phyloP scores from a whole-genome alignment of 1,284 basidiomycete genomes.

The Pisolithus thermaeus region DNA sequence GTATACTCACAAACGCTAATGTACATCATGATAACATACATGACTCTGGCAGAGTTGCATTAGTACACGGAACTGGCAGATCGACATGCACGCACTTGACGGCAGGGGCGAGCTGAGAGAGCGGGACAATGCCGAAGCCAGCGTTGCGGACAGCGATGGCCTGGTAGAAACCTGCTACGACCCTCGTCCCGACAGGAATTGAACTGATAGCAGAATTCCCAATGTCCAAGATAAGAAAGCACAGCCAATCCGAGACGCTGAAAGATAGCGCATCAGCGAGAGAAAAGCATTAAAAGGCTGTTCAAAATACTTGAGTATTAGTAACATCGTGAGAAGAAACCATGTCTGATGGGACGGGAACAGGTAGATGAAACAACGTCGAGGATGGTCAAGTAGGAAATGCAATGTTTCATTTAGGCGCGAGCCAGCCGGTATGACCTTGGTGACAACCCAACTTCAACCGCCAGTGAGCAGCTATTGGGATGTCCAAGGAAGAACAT shows the following conservation, averaged over 20 bases:
- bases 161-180: conserved; percentile 65
- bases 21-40: conserved; percentile 91
- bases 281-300: not conserved
- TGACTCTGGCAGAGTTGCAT: conserved; percentile 44
- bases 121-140: conserved; percentile 75
- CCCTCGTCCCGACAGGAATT: conserved; percentile 66
- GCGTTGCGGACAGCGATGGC: conserved; percentile 81
- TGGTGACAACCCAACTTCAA: conserved; percentile 68
- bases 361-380: conserved; percentile 91
- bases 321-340: conserved; percentile 72
- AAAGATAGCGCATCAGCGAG: conserved; percentile 4
- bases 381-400: conserved; percentile 95
- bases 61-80: not conserved
- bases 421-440: conserved; percentile 54
- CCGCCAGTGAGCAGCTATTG: conserved; percentile 1
- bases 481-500: conserved; percentile 6
- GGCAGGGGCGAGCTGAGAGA: conserved; percentile 74
- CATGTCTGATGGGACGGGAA: conserved; percentile 96
- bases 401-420: conserved; percentile 75
- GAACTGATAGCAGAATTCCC: conserved; percentile 67
- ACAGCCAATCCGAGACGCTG: conserved; percentile 81
- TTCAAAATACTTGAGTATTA: conserved; percentile 60
- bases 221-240: conserved; percentile 86
- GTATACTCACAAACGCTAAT: conserved; percentile 60
- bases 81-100: conserved; percentile 57